A percentile compares a stretch with the other conserved stretches of the same genome.
Conservation (phyloP, 2,329 filamentous ascomycete species). For the Sclerotinia subarctica region DNA sequence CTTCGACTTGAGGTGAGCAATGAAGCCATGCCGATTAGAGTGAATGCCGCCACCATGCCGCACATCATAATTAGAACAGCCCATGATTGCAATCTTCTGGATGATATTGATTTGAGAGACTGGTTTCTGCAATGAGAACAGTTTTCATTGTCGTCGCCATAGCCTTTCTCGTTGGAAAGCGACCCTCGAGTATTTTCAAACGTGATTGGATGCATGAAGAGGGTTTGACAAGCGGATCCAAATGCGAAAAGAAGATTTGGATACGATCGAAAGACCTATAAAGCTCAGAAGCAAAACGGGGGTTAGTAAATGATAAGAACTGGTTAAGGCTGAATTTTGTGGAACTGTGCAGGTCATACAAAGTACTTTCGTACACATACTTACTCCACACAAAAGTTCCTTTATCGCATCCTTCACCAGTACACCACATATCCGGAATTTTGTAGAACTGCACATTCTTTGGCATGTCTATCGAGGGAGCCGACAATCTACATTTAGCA, state of each 20-base stretch:
- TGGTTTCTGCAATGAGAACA: conserved; percentile 1
- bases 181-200: not conserved
- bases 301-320: conserved; percentile 5
- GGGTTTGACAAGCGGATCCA: not conserved
- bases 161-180: not conserved
- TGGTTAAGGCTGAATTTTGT: not conserved
- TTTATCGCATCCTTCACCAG: not conserved
- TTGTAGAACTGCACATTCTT: not conserved
- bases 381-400: not conserved
- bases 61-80: not conserved
- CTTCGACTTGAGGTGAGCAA: conserved; percentile 4
- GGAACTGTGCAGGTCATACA: conserved; percentile 1
- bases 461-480: not conserved
- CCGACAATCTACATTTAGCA: not conserved
- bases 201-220: not conserved
- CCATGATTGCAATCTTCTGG: not conserved
- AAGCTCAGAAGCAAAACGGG: not conserved
- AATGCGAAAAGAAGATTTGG: not conserved
- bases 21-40: conserved; percentile 9
- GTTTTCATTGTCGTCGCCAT: not conserved
- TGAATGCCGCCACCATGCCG: not conserved
- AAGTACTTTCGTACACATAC: not conserved
- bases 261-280: not conserved
- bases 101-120: not conserved
- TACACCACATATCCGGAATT: not conserved